These are phyloP conservation scores for Pyrus betulifolia DNA, from an alignment of 306 rosid species.

Conservation along the genomic window DNA sequence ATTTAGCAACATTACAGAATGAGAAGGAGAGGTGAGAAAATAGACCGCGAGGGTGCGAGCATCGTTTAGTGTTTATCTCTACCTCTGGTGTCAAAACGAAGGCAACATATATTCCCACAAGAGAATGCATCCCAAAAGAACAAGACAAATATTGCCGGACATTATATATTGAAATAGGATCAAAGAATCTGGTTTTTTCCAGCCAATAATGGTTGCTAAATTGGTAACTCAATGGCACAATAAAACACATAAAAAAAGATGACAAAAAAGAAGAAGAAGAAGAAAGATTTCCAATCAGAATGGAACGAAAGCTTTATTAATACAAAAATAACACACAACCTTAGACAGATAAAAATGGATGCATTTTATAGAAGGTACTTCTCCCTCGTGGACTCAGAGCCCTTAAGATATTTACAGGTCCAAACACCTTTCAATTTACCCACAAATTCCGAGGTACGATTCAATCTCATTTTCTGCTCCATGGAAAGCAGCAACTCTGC, in stretches of 20 bases:
- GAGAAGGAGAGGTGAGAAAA: no score
- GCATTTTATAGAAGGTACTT: conserved; percentile 12
- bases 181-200: conserved; percentile 20
- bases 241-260: neutral
- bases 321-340: conserved; percentile 26
- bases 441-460: conserved; percentile 13
- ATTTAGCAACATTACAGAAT: no score
- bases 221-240: neutral
- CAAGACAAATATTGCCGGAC: neutral
- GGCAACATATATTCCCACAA: no score
- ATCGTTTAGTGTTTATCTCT: no score
- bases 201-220: neutral
- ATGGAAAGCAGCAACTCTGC: conserved; percentile 72
- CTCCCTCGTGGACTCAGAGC: conserved; percentile 9
- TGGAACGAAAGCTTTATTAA: conserved; percentile 4
- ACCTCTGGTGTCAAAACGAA: no score
- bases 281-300: conserved; percentile 1
- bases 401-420: conserved; percentile 45
- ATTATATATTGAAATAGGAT: conserved; percentile 1
- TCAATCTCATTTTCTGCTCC: conserved; percentile 36
- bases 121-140: neutral
- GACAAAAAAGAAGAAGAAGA: neutral
- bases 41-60: no score
- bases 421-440: conserved; percentile 31
- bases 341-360: neutral